Conservation (phyloP, 2,329 filamentous ascomycete genomes). For the Exophiala sp. region DNA sequence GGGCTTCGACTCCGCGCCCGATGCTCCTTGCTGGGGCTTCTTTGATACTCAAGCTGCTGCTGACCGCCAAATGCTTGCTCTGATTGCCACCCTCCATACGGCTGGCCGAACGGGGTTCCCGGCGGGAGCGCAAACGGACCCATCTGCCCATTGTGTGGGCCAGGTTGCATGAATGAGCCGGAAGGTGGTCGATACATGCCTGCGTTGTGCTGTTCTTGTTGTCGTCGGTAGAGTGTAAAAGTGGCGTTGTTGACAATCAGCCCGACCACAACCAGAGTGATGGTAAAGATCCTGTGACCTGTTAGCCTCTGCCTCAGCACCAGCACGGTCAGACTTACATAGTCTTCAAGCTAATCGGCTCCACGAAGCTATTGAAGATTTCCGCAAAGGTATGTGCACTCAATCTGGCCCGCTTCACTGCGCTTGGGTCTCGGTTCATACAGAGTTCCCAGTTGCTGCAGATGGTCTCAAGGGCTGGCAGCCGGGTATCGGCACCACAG, state of each 20-base stretch:
- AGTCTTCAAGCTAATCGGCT: conserved; percentile 80
- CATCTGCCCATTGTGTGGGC: conserved; percentile 14
- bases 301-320: neutral
- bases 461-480: conserved; percentile 65
- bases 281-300: conserved; percentile 23
- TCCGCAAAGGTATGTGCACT: conserved; percentile 82
- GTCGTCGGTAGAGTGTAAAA: conserved; percentile 26
- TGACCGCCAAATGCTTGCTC: conserved; percentile 12
- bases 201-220: conserved; percentile 22
- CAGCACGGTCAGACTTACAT: conserved; percentile 47
- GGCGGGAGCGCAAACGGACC: conserved; percentile 19
- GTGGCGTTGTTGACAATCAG: conserved; percentile 28
- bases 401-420: conserved; percentile 71
- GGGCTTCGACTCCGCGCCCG: conserved; percentile 26
- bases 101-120: conserved; percentile 17
- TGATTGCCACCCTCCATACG: conserved; percentile 23
- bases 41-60: conserved; percentile 25
- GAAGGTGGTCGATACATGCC: conserved; percentile 21
- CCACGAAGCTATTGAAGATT: conserved; percentile 90
- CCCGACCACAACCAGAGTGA: conserved; percentile 24
- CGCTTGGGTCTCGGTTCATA: conserved; percentile 75
- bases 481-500: conserved; percentile 60
- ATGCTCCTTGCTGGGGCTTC: conserved; percentile 28
- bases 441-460: conserved; percentile 81
- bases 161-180: conserved; percentile 22